Percentiles rank a stretch among this genome's conserved stretches.
phyloP scores from a whole-genome alignment of 2,329 filamentous ascomycete species.

The Botrytis tulipae region DNA sequence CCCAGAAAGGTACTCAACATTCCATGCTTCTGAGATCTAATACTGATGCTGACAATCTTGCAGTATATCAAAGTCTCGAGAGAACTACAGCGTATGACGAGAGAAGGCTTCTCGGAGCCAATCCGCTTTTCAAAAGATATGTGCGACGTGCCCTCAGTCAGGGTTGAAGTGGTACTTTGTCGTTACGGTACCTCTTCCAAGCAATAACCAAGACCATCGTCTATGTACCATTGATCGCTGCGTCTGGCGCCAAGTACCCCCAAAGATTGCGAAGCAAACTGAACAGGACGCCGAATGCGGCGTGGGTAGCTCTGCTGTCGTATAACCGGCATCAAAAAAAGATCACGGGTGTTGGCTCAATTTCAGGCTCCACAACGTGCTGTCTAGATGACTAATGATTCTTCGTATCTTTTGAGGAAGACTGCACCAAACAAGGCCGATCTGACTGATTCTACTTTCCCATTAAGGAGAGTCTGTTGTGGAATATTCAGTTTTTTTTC shows the following conservation, averaged over 20 bases:
- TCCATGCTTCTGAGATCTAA: neutral
- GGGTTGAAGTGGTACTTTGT: neutral
- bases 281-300: neutral
- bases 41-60: neutral
- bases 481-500: neutral
- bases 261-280: neutral
- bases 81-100: neutral
- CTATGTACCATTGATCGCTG: neutral
- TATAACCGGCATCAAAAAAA: constrained; percentile 63
- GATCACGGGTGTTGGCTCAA: too few species aligned
- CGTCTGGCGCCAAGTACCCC: neutral
- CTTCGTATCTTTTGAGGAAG: neutral
- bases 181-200: constrained; percentile 85
- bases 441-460: neutral
- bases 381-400: neutral
- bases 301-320: constrained; percentile 57
- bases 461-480: neutral
- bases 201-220: constrained; percentile 45
- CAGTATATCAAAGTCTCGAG: neutral
- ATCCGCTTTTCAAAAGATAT: neutral
- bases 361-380: neutral
- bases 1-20: neutral
- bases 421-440: neutral
- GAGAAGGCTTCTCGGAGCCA: neutral
- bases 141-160: neutral